Evolutionary conservation across 2,329 filamentous ascomycete species (phyloP).

Genomic region (Diaporthe velutina): DNA sequence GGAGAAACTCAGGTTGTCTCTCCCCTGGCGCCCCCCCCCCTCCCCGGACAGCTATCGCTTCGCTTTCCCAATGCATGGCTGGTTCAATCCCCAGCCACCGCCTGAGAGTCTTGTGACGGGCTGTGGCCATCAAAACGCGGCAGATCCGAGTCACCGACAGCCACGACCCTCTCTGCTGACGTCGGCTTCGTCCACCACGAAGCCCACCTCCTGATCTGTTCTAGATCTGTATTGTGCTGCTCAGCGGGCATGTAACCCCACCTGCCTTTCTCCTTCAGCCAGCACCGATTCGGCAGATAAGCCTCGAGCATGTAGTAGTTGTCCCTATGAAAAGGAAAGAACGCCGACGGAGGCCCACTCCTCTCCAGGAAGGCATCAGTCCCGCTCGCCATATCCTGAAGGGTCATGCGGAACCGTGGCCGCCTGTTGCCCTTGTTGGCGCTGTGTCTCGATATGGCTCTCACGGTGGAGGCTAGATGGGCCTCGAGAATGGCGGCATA

Average conservation of each 20-base stretch:
- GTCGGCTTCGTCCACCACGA: slow-evolving; percentile 17
- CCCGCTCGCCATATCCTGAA: slow-evolving; percentile 57
- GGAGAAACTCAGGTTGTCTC: no score
- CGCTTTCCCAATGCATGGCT: neutral
- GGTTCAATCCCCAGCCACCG: neutral
- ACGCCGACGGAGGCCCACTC: slow-evolving; percentile 62
- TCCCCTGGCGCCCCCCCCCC: neutral
- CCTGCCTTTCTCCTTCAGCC: slow-evolving; percentile 57
- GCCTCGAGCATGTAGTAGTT: slow-evolving; percentile 71
- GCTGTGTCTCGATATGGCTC: slow-evolving; percentile 53
- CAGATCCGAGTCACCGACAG: neutral
- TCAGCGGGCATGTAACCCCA: slow-evolving; percentile 63
- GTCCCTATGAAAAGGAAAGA: slow-evolving; percentile 68
- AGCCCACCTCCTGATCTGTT: slow-evolving; percentile 46
- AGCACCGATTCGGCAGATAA: slow-evolving; percentile 68
- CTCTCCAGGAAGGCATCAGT: slow-evolving; percentile 65
- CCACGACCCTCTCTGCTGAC: neutral
- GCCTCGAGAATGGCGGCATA: slow-evolving; percentile 57
- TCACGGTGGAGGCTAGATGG: slow-evolving; percentile 48
- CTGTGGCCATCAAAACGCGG: neutral
- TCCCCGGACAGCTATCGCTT: neutral
- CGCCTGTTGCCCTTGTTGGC: slow-evolving; percentile 63
- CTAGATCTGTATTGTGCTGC: slow-evolving; percentile 55
- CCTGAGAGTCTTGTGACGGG: neutral
- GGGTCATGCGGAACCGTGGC: slow-evolving; percentile 50